These are phyloP conservation scores for Boletus huronensis DNA, from an alignment of 768 basidiomycete genomes.

Conservation along the genomic window DNA sequence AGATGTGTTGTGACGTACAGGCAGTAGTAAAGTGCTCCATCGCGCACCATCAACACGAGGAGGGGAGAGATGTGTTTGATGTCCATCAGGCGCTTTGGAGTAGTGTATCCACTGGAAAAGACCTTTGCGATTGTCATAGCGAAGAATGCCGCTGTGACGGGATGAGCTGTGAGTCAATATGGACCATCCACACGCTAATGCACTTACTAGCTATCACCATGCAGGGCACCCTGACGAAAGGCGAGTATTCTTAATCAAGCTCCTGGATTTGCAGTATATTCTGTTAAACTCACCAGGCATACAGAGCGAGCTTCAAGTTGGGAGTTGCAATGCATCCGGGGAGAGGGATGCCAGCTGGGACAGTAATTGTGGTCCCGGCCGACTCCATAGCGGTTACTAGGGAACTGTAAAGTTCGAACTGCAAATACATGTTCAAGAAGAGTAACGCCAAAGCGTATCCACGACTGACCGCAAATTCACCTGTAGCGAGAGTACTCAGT, in stretches of 20 bases:
- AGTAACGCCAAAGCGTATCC: background rate
- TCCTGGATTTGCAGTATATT: background rate
- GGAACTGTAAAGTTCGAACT: conserved; percentile 4
- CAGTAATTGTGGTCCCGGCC: background rate
- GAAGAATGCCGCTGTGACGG: conserved; percentile 1
- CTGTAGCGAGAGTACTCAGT: background rate
- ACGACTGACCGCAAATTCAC: background rate
- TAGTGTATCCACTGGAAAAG: background rate
- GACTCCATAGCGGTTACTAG: background rate
- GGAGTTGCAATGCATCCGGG: background rate
- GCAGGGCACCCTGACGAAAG: conserved; percentile 1
- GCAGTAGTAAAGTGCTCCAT: conserved; percentile 2
- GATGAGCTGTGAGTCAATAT: background rate
- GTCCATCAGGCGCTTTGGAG: background rate
- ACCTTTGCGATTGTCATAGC: conserved; percentile 1
- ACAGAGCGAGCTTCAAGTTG: background rate
- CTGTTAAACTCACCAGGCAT: background rate
- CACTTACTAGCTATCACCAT: conserved; percentile 7
- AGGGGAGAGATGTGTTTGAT: background rate
- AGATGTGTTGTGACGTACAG: background rate
- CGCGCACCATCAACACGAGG: conserved; percentile 2
- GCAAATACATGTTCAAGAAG: background rate
- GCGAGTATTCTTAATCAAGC: background rate
- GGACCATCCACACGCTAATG: background rate
- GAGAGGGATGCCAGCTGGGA: background rate